phyloP scores from a whole-genome alignment of 2,329 filamentous ascomycete genomes.

The Cladophialophora carrionii region DNA sequence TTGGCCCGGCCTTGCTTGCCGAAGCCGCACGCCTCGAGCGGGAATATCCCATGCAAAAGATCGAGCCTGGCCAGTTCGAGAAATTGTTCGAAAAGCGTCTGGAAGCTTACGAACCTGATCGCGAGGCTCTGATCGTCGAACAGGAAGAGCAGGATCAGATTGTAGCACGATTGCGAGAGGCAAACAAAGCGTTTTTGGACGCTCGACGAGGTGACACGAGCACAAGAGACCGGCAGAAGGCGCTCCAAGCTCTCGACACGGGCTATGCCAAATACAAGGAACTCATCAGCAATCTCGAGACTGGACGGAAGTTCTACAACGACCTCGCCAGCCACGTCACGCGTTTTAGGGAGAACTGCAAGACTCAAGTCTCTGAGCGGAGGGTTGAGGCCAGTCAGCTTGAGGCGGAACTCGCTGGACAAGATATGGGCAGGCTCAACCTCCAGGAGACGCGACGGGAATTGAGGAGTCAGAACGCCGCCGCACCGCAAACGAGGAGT shows the following conservation, averaged over 20 bases:
- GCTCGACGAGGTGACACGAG: slow-evolving; percentile 70
- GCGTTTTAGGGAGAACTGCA: slow-evolving; percentile 78
- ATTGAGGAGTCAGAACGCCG: slow-evolving; percentile 42
- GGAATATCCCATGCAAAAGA: slow-evolving; percentile 78
- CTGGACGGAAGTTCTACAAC: slow-evolving; percentile 94
- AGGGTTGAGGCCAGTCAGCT: slow-evolving; percentile 77
- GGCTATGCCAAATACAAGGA: slow-evolving; percentile 97
- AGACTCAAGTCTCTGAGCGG: slow-evolving; percentile 76
- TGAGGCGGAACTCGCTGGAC: slow-evolving; percentile 68
- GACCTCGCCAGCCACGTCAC: slow-evolving; percentile 86
- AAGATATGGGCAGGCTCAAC: slow-evolving; percentile 62
- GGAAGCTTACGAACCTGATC: slow-evolving; percentile 77
- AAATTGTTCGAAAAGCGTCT: slow-evolving; percentile 83
- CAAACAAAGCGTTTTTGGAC: slow-evolving; percentile 76
- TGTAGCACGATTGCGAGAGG: slow-evolving; percentile 68
- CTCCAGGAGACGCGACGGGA: slow-evolving; percentile 50
- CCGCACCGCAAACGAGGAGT: slow-evolving; percentile 23
- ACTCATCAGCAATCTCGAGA: slow-evolving; percentile 87
- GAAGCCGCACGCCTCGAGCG: slow-evolving; percentile 86
- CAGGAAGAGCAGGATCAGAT: slow-evolving; percentile 74
- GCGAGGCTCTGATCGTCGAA: slow-evolving; percentile 72
- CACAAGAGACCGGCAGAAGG: slow-evolving; percentile 74
- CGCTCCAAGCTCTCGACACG: slow-evolving; percentile 83
- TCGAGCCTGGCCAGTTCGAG: slow-evolving; percentile 90
- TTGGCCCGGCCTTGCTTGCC: slow-evolving; percentile 76